These are phyloP conservation scores for Hebeloma cylindrosporum DNA, from an alignment of 768 basidiomycete genomes.

Conservation along the genomic window DNA sequence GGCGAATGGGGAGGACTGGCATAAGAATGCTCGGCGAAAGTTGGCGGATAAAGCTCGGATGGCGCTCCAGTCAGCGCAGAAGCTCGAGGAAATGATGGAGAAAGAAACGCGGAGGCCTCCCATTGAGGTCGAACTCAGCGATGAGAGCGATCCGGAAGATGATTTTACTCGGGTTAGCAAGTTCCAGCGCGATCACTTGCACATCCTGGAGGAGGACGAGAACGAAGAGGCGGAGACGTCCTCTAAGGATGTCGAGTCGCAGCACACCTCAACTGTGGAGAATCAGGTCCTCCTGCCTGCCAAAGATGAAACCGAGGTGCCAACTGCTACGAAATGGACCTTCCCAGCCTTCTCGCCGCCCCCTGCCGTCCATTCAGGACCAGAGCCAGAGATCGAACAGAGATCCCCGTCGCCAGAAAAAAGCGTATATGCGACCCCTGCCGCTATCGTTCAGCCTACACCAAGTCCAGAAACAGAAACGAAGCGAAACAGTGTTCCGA, in stretches of 20 bases:
- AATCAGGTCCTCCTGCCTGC: conserved; percentile 27
- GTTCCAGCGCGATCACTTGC: conserved; percentile 48
- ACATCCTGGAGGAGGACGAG: conserved; percentile 74
- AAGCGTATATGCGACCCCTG: conserved; percentile 13
- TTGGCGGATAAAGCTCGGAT: conserved; percentile 69
- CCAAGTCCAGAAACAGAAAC: conserved; percentile 9
- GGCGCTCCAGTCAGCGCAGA: conserved; percentile 52
- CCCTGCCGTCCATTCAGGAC: conserved; percentile 1
- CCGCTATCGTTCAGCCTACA: conserved; percentile 21
- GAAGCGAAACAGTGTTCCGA: conserved; percentile 23
- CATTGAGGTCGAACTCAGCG: conserved; percentile 29
- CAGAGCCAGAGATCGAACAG: neutral
- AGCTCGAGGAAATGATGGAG: conserved; percentile 27
- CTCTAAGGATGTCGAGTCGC: conserved; percentile 8
- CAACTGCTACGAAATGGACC: conserved; percentile 51
- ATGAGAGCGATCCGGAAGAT: conserved; percentile 27
- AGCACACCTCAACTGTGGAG: too few species aligned
- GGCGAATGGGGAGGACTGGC: conserved; percentile 53
- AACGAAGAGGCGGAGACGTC: conserved; percentile 38
- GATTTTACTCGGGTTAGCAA: conserved; percentile 38
- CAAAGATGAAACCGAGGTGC: conserved; percentile 31
- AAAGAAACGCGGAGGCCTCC: conserved; percentile 18
- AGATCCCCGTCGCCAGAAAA: conserved; percentile 11
- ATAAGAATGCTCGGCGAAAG: conserved; percentile 61
- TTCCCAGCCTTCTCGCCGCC: conserved; percentile 25